Evolutionary conservation across 2,329 filamentous ascomycete species (phyloP).

Genomic region (Ascochyta viciae-villosae): DNA sequence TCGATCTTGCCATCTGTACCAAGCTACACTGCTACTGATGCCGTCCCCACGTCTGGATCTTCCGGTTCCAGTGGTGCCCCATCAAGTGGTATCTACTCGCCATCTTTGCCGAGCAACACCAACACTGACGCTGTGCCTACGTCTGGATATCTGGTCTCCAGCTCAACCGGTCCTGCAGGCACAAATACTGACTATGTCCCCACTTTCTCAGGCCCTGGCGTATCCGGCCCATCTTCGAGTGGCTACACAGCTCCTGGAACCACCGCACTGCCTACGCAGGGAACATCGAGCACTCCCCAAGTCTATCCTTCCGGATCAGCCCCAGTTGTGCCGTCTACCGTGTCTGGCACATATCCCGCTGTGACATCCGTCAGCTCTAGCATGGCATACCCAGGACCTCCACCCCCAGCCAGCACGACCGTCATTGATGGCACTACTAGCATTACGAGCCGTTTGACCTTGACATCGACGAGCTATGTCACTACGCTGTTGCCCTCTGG

Average conservation of each 20-base stretch:
- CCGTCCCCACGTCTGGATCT: constrained; percentile 7
- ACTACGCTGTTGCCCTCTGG: constrained; percentile 19
- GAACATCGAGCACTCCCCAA: background rate
- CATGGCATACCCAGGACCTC: constrained; percentile 12
- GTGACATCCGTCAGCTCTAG: constrained; percentile 20
- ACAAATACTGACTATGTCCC: constrained; percentile 14
- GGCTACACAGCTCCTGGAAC: background rate
- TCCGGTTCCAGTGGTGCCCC: background rate
- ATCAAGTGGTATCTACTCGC: background rate
- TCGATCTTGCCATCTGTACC: background rate
- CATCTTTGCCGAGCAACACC: constrained; percentile 1
- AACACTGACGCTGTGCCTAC: constrained; percentile 9
- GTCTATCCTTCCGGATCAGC: constrained; percentile 3
- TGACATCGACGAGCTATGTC: constrained; percentile 30
- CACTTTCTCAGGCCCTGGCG: background rate
- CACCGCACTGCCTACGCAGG: constrained; percentile 7
- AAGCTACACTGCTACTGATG: constrained; percentile 8
- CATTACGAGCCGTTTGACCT: constrained; percentile 36
- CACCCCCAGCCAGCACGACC: constrained; percentile 21
- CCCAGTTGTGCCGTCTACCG: constrained; percentile 5
- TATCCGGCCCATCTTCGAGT: background rate
- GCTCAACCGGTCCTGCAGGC: background rate
- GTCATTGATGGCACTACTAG: constrained; percentile 28
- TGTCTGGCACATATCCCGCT: constrained; percentile 17
- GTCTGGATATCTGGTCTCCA: background rate